These are phyloP conservation scores for Drechslerella dactyloides DNA, from an alignment of 2,329 filamentous ascomycete genomes.

Conservation along the genomic window DNA sequence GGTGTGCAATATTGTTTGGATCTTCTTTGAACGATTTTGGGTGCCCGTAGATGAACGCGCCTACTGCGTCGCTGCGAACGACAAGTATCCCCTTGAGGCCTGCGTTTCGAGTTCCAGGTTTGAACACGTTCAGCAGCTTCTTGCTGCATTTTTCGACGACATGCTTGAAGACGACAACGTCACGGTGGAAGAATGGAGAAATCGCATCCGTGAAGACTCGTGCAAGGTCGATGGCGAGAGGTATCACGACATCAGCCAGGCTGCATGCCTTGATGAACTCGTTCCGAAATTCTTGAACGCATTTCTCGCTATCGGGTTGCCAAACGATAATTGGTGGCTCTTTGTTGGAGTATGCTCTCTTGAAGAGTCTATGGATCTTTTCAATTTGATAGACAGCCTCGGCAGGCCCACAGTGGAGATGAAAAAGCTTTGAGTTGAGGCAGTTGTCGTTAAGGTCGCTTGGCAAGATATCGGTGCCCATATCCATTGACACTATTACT, in stretches of 20 bases:
- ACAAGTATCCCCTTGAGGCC: background rate
- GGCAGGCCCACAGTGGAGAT: background rate
- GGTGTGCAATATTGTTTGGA: background rate
- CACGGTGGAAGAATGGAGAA: background rate
- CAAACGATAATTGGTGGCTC: constrained; percentile 10
- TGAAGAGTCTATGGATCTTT: background rate
- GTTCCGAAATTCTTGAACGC: background rate
- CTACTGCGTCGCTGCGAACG: background rate
- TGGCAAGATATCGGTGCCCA: background rate
- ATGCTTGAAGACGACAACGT: background rate
- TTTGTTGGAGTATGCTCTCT: background rate
- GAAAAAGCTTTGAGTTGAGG: background rate
- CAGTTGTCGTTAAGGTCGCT: background rate
- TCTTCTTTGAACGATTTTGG: background rate
- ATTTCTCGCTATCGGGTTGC: constrained; percentile 3
- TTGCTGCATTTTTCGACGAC: background rate
- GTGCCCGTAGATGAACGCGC: background rate
- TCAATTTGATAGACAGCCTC: background rate
- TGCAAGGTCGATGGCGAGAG: background rate
- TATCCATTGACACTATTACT: too few species aligned
- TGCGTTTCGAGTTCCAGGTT: background rate
- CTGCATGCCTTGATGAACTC: background rate
- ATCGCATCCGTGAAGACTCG: background rate
- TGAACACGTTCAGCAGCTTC: background rate
- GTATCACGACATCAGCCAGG: constrained; percentile 1